Base-by-base conservation (phyloP, 2,329 filamentous ascomycete genomes). In the Colletotrichum tropicale region DNA sequence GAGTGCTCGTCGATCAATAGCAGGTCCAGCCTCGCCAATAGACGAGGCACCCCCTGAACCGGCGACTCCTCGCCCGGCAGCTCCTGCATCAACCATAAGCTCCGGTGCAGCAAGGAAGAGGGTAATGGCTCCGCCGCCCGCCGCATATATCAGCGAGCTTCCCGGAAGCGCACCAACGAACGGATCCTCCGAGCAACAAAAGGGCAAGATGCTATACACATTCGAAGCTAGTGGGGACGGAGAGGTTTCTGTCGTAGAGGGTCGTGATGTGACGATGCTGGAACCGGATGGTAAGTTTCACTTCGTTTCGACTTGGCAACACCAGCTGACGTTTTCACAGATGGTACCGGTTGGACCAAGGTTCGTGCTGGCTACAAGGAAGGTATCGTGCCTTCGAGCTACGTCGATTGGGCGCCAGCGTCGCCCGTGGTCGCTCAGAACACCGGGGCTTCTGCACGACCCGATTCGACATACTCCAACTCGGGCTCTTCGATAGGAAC, bases 311-410 rank as follows among this genome's bases (percentile, higher is more conserved):
- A 18, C 4, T 8, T 38, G 56, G 24, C 21, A 13, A 34, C 18
- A 24, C 12, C 7, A 24, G 36, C 56, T 77, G 65, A 76, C 60
- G 71, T 52, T 5, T 21, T 5, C 12, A 28, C 79, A 98, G 96
- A 98, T 84, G 96, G 96, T 75, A 93, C 94, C 55, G 97, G 97
- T 56, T 99, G 97, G 97, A 91, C 95, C 80, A 96, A 94, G 83
- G 92, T 99, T 75, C 93, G 94, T 67, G 89, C 90, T 38, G 94
- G 94, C 21, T 90, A 90, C 78, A 92, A 93, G 79, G 93, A 96
- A 85, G 97, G 97, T 48, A 89, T 98, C 30, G 96, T 99, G 1
- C 97, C 97, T 2, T 91, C 96, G 8, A 90, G 93, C 8, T 99
- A 99, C 83, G 88, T 98, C 60, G 96, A 98, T 80, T 83, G 93